These are phyloP conservation scores for Colletotrichum godetiae DNA, from an alignment of 2,329 filamentous ascomycete species.

Conservation along the genomic window DNA sequence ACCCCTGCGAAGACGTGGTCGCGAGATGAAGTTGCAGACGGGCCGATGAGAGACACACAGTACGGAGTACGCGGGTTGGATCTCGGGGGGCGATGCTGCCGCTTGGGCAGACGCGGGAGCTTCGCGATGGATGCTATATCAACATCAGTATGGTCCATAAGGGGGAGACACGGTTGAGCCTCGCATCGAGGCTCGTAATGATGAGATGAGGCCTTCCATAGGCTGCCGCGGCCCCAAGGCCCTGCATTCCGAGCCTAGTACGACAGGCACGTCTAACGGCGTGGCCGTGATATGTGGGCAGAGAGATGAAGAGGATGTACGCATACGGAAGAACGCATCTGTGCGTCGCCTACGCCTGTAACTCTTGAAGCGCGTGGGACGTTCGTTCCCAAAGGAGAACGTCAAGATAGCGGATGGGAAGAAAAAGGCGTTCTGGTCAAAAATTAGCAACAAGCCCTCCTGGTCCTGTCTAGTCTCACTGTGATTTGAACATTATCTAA, in stretches of 20 bases:
- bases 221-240: not conserved
- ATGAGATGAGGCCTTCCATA: constrained; percentile 15
- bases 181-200: not conserved
- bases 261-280: not conserved
- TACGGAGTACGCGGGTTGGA: constrained; percentile 2
- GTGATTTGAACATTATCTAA: not conserved
- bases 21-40: constrained; percentile 14
- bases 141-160: not conserved
- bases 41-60: constrained; percentile 1
- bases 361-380: not conserved
- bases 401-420: too few relatives aligned
- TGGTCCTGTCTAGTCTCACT: constrained; percentile 4
- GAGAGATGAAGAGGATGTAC: not conserved
- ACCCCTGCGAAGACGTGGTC: not conserved
- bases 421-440: not conserved
- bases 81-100: not conserved
- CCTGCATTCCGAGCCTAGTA: not conserved
- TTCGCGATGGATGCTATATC: not conserved
- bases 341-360: not conserved
- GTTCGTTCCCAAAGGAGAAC: not conserved
- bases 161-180: not conserved
- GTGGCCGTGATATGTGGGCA: not conserved
- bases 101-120: not conserved
- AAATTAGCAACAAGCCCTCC: not conserved
- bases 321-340: not conserved